Base-by-base conservation (phyloP, 768 basidiomycete species). In the Mycena belliarum region DNA sequence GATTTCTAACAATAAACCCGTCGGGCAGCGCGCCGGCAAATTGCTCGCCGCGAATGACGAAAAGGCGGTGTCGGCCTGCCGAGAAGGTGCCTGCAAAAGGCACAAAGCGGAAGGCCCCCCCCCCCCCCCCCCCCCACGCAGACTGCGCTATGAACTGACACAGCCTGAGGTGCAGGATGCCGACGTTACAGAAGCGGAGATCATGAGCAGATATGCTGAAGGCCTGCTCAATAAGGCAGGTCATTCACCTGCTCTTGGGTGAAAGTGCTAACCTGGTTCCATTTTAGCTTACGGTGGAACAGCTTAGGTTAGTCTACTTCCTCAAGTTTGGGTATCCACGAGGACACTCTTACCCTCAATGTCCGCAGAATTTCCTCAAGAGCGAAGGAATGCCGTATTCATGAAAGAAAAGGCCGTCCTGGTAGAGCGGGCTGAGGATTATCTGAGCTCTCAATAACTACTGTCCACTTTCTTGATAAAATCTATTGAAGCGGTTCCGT, bases 371-470 rank as follows among this genome's bases (percentile, higher is more conserved):
- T 38, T 89, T 91, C 69, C 75, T 89, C 59, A 89, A 82, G 69
- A 77, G 77, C 62, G 91, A 89, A 67, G 80, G 85, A 49, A 71
- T 80, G 59, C 55, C 82, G 10, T 74, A 79, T 11, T 79, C 84
- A 21, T 91, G 91, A 1, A 90, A 81, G n/a, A n/a, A 71, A 93
- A 93, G 69, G 81, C 77, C 12, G 91, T 89, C 2, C 74, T 93
- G 48, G 57, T 89, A 10, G 84, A 88, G 56, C 82, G 89, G 15
- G 80, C 88, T 5, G 70, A 75, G 20, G 82, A 85, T 26, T 92
- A 85, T 83, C 69, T 92, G 53, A 76, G 82, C 50, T 54, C 52
- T 12, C 44, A 53, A 6, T 54, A 54, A 43, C 8, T 49, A 15
- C 18, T n/a, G n/a, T n/a, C n/a, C n/a, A n/a, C n/a, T n/a, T n/a